Evolutionary conservation across 139 green algal genomes (phyloP), one percentile per base, ranked within the genome.

Genomic region (Chlorella sp.): DNA sequence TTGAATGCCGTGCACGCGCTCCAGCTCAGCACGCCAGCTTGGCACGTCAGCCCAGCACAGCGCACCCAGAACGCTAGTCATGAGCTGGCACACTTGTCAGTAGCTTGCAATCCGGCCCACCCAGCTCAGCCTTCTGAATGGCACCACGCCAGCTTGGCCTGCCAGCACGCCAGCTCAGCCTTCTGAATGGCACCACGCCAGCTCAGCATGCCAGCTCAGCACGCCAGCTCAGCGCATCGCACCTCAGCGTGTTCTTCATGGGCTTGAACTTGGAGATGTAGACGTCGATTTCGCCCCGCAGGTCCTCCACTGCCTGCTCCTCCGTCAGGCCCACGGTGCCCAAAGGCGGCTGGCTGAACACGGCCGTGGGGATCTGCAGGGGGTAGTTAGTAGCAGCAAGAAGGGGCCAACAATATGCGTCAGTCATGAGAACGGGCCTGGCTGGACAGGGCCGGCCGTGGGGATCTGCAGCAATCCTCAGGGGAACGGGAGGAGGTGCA

Each of bases 271-370:
- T 95, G 82, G 96, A 96, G 26, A 95, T 96, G 95, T 97, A 99
- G 16, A 99, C 92, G 4, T 98, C 97, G 7, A 99, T 87, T 76
- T 97, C 91, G 15, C 93, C 92, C 42, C 89, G 92, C 88, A 96
- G 81, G 87, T 95, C 87, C 86, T 97, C 82, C 28, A 97, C 79
- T 0, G 98, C 98, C 81, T 97, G 60, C 92, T 99, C 94, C 95
- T 99, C 98, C 15, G 96, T 97, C 48, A 98, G 84, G 37, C 98
- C 98, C 89, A 99, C 97, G 0, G 96, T 98, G 48, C 93, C 97
- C 80, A 99, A 92, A 32, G 97, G 96, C 12, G 98, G 98, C 87
- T 98, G 93, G 30, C 93, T 95, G 91, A 99, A 99, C 19, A 99
- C 95, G 15, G 96, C 96, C 21, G 90, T 94, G n/a, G 95, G 86